Evolutionary conservation across 2,329 filamentous ascomycete species (phyloP).

Genomic region (Colletotrichum eleusines): DNA sequence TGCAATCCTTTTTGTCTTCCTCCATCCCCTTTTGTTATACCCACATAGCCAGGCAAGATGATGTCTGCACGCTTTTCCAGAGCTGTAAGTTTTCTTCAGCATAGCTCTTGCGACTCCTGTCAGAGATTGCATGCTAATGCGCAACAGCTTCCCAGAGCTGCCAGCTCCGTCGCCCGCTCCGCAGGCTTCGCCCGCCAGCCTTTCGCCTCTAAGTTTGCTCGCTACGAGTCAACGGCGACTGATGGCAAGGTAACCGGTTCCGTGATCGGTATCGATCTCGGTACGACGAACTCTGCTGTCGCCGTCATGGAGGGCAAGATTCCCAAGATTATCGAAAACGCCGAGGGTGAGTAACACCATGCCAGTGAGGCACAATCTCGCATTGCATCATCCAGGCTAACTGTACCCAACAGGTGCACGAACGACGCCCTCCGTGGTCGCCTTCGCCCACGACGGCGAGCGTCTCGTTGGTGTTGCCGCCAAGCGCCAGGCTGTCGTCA

Average conservation of each 20-base stretch:
- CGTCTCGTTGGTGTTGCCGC: constrained; percentile 96
- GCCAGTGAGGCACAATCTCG: constrained; percentile 3
- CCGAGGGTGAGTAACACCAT: constrained; percentile 75
- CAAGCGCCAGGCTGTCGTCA: constrained; percentile 98
- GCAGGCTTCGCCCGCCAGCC: constrained; percentile 77
- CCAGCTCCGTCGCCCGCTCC: constrained; percentile 75
- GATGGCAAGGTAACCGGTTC: constrained; percentile 92
- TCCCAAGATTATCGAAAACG: constrained; percentile 97
- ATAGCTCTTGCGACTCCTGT: constrained; percentile 33
- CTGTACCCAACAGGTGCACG: constrained; percentile 72
- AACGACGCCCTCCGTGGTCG: constrained; percentile 94
- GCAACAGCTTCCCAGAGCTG: constrained; percentile 80
- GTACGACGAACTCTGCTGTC: constrained; percentile 97
- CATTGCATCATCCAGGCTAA: constrained; percentile 16
- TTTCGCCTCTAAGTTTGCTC: constrained; percentile 78
- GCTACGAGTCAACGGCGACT: constrained; percentile 76
- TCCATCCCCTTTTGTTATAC: constrained; percentile 47
- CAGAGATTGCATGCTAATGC: constrained; percentile 44
- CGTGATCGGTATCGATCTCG: constrained; percentile 98
- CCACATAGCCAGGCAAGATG: constrained; percentile 65
- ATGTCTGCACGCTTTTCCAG: constrained; percentile 78
- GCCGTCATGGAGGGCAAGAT: constrained; percentile 97
- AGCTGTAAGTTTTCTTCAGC: constrained; percentile 71
- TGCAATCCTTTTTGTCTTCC: constrained; percentile 43
- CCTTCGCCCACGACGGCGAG: constrained; percentile 95